These are phyloP conservation scores for Marchantia paleacea DNA, from an alignment of 225 moss, liverwort and hornwort genomes.

Conservation along the genomic window DNA sequence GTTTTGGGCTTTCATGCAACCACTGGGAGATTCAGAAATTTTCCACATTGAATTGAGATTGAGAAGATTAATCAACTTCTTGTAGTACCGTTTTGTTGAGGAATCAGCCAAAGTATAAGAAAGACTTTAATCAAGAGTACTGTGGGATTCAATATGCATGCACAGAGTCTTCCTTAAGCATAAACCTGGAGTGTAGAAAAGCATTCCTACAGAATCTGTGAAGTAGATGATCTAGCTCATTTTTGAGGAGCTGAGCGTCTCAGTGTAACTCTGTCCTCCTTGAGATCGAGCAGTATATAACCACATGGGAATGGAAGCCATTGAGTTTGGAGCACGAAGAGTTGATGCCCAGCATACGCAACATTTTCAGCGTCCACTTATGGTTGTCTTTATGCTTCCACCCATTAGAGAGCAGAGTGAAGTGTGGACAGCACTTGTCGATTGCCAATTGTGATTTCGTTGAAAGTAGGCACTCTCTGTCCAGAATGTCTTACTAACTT, in stretches of 20 bases:
- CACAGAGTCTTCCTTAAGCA: too few species aligned
- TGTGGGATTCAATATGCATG: too few species aligned
- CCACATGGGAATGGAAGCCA: background rate
- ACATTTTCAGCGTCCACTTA: too few species aligned
- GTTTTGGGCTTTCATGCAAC: background rate
- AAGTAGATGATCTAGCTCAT: background rate
- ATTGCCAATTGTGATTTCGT: background rate
- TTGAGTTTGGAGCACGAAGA: background rate
- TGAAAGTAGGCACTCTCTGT: background rate
- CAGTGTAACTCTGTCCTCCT: background rate
- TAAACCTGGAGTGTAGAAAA: background rate
- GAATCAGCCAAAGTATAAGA: background rate
- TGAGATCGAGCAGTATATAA: background rate
- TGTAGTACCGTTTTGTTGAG: background rate
- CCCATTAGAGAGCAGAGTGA: too few species aligned
- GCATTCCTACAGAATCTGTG: background rate
- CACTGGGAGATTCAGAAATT: background rate
- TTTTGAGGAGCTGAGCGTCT: background rate
- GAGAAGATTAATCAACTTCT: background rate
- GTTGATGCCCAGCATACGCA: background rate
- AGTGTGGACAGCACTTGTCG: background rate
- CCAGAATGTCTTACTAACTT: background rate
- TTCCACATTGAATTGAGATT: background rate
- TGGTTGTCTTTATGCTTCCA: background rate
- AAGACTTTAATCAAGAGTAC: background rate